Evolutionary conservation across 2,329 filamentous ascomycete species (phyloP).

Genomic region (Aureobasidium sp.): DNA sequence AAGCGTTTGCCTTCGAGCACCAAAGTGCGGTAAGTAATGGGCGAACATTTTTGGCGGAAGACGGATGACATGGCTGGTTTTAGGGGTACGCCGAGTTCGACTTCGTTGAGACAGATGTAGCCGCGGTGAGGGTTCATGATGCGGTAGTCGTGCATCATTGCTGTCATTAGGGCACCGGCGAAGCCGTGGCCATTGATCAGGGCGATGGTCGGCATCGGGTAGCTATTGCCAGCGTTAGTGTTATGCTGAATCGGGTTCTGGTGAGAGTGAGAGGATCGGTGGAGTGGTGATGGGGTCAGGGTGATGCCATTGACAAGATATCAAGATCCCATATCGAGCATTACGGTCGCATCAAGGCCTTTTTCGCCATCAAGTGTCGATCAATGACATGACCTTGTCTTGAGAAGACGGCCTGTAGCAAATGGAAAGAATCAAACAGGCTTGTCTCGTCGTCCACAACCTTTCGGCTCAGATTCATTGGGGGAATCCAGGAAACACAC

Average conservation of each 20-base stretch:
- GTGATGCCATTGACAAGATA: background rate
- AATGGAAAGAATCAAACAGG: no score
- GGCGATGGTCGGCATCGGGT: constrained; percentile 76
- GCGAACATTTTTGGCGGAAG: constrained; percentile 62
- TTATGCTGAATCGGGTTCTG: no score
- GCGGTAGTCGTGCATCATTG: constrained; percentile 78
- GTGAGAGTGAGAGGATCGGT: background rate
- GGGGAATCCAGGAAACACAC: background rate
- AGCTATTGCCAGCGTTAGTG: constrained; percentile 36
- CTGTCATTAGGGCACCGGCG: constrained; percentile 72
- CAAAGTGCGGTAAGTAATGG: constrained; percentile 52
- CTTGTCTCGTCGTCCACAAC: background rate
- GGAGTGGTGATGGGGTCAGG: background rate
- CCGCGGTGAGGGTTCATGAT: constrained; percentile 64
- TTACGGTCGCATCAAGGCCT: background rate
- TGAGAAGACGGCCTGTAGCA: no score
- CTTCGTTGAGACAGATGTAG: constrained; percentile 74
- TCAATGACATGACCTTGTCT: no score
- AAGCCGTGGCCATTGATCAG: constrained; percentile 71
- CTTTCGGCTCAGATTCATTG: no score
- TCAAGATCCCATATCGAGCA: background rate
- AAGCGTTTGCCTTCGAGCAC: constrained; percentile 70
- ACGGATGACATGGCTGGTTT: constrained; percentile 66
- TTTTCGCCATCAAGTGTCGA: no score
- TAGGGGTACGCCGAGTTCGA: constrained; percentile 72